phyloP scores from a whole-genome alignment of 2,329 filamentous ascomycete genomes.

The Colletotrichum cordylinicola region DNA sequence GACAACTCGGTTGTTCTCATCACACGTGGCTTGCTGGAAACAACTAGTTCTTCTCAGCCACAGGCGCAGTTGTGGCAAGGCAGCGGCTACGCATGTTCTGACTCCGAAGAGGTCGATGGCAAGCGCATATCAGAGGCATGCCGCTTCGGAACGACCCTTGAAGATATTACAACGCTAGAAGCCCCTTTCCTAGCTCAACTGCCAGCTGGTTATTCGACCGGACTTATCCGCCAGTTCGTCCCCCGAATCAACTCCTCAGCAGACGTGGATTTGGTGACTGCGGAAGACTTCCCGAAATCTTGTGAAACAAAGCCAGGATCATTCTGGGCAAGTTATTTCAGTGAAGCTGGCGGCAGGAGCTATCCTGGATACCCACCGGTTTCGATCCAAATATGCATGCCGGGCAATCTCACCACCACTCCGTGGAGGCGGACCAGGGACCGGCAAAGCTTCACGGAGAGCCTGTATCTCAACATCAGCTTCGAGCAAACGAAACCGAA shows the following conservation, averaged over 20 bases:
- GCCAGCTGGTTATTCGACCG: background rate
- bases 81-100: background rate
- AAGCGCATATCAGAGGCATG: background rate
- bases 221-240: background rate
- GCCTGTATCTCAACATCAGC: background rate
- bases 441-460: background rate
- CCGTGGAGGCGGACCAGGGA: background rate
- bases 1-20: background rate
- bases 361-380: background rate
- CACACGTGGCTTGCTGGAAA: background rate
- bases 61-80: background rate
- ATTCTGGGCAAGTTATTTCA: background rate
- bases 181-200: background rate
- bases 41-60: background rate
- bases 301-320: background rate
- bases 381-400: background rate
- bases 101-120: background rate
- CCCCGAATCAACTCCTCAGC: background rate
- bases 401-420: background rate
- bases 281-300: background rate
- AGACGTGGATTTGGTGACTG: background rate
- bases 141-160: background rate
- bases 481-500: background rate
- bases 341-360: background rate
- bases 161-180: background rate